Evolutionary conservation across 2,329 filamentous ascomycete genomes (phyloP), one percentile per base, ranked within the genome.

Genomic region (Thielaviopsis euricoi): DNA sequence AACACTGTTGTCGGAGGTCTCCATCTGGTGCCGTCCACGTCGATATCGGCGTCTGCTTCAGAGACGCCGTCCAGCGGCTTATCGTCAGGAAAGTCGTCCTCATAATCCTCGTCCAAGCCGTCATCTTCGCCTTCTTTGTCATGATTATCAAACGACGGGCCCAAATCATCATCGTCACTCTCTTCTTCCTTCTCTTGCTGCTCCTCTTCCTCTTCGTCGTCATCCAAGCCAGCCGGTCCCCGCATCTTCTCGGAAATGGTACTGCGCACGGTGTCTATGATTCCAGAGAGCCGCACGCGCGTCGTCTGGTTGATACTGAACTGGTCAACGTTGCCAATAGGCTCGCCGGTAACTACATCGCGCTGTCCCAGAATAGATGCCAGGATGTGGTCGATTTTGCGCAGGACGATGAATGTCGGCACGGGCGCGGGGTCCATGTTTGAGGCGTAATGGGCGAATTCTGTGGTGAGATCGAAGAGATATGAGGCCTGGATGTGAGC

Each of bases 311-410:
- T 84, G 0, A 87, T 85, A 0, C 74, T 70, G 5, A 76, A 71
- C 0, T 78, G 78, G 6, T 82, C 79, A 62, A 90, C 89, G 0
- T 89, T 88, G 0, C 87, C 83, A 1, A 95, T 72, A 0, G 73
- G 65, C 46, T 83, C 79, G 0, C 79, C 77, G 0, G 83, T 83
- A 15, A 83, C 78, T 3, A 82, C 70, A 65, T 95, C 82, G 59
- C 77, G 71, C 3, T 86, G 86, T 23, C 75, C 72, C 1, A 95
- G 67, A 10, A 96, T 73, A 59, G 85, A 87, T 1, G 86, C 80
- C 66, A 96, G 95, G 46, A 87, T 87, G 64, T 85, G 80, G 65
- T 96, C 91, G 21, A 96, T 73, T 69, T 94, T 96, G 52, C 77
- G 76, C 2, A 95, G 73, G 0, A 91, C 67, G 0, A 74, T 70